Evolutionary conservation across 2,329 filamentous ascomycete species (phyloP).

Genomic region (Aspergillus texensis): DNA sequence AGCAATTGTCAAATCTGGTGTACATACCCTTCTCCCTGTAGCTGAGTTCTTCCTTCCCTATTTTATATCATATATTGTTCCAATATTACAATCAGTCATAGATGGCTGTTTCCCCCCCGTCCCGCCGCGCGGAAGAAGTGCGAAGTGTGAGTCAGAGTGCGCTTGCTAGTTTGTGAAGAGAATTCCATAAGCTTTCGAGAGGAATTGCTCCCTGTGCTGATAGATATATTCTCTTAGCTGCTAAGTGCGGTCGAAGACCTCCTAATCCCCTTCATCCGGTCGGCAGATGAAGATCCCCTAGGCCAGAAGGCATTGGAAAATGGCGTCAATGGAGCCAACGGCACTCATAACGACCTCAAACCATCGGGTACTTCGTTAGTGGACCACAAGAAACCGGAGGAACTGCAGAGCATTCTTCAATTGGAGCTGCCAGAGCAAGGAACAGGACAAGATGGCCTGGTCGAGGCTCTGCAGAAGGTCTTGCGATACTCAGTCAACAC

Average conservation of each 20-base stretch:
- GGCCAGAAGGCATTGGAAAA: conserved; percentile 13
- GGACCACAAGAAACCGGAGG: conserved; percentile 62
- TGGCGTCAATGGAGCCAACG: conserved; percentile 26
- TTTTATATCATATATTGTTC: neutral
- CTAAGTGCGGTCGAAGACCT: conserved; percentile 46
- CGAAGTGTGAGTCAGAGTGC: conserved; percentile 40
- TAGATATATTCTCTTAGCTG: conserved; percentile 28
- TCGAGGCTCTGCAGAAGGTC: conserved; percentile 70
- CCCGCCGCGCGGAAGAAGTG: conserved; percentile 44
- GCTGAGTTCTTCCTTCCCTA: neutral
- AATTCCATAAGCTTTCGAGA: neutral
- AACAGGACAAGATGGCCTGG: conserved; percentile 68
- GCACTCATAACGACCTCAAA: conserved; percentile 54
- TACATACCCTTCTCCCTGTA: neutral
- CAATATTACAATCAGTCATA: conserved; percentile 10
- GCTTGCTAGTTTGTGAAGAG: neutral
- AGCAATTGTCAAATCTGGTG: neutral
- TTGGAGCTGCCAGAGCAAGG: conserved; percentile 61
- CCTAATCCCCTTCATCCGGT: conserved; percentile 48
- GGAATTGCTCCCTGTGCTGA: neutral
- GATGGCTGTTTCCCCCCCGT: conserved; percentile 28
- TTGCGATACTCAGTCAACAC: conserved; percentile 91
- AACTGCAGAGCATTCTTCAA: conserved; percentile 58
- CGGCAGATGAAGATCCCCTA: conserved; percentile 41
- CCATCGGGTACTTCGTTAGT: conserved; percentile 64